phyloP scores from a whole-genome alignment of 768 basidiomycete genomes.

The Tylopilus plumbeoviolaceoides region DNA sequence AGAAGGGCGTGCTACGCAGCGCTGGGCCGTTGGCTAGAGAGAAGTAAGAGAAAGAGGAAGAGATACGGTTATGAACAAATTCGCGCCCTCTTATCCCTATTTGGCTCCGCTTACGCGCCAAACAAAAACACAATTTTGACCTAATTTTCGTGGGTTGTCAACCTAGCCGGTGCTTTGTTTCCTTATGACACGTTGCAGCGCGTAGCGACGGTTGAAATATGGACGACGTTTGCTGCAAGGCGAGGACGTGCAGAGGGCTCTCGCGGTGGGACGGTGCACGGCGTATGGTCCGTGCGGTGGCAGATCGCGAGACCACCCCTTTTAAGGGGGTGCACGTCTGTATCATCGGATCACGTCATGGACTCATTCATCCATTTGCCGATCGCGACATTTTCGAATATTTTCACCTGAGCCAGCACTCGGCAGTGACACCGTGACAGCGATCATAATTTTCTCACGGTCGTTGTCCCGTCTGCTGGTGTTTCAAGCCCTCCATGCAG shows the following conservation, averaged over 20 bases:
- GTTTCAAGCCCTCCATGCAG: neutral
- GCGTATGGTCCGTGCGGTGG: slow-evolving; percentile 29
- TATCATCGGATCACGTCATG: slow-evolving; percentile 33
- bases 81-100: slow-evolving; percentile 39
- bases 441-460: neutral
- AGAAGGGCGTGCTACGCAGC: slow-evolving; percentile 57
- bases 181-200: slow-evolving; percentile 8
- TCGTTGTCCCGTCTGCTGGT: neutral
- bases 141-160: slow-evolving; percentile 24
- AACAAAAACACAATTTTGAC: slow-evolving; percentile 36
- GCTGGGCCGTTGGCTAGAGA: slow-evolving; percentile 47
- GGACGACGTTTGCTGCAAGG: neutral
- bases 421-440: slow-evolving; percentile 3
- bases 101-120: slow-evolving; percentile 39
- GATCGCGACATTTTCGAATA: slow-evolving; percentile 28
- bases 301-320: slow-evolving; percentile 20
- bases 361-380: slow-evolving; percentile 26
- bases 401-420: slow-evolving; percentile 1
- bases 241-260: neutral
- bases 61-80: slow-evolving; percentile 36
- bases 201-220: neutral
- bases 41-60: slow-evolving; percentile 56
- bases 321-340: slow-evolving; percentile 7
- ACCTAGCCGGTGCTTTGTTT: slow-evolving; percentile 5
- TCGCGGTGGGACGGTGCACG: neutral